Conservation (phyloP, 2,329 filamentous ascomycete species). For the Aureobasidium sp. region DNA sequence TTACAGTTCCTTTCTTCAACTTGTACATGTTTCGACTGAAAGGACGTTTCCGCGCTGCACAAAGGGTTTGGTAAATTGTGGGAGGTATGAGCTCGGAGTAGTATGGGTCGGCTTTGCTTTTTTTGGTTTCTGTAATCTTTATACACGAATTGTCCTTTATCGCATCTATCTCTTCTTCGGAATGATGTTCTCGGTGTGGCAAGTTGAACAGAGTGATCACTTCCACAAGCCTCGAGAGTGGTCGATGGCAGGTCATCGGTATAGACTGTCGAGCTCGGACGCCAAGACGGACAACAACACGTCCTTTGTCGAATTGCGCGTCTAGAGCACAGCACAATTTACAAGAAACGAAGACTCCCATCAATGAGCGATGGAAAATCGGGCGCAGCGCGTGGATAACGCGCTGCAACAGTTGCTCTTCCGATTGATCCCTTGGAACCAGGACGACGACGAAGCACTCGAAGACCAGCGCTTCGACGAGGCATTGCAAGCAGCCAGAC, state of each 20-base stretch:
- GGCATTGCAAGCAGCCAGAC: slow-evolving; percentile 46
- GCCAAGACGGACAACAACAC: slow-evolving; percentile 10
- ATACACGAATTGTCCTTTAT: slow-evolving; percentile 5
- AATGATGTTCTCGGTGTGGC: neutral
- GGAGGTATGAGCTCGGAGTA: neutral
- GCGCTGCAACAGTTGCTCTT: slow-evolving; percentile 74
- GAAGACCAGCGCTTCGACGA: slow-evolving; percentile 64
- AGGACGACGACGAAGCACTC: slow-evolving; percentile 57
- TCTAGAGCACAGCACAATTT: neutral
- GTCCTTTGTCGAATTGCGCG: neutral
- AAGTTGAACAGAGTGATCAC: neutral
- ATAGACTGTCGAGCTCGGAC: neutral
- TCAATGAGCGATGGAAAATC: slow-evolving; percentile 14
- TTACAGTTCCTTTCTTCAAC: neutral
- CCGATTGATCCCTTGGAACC: slow-evolving; percentile 57
- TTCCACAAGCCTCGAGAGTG: neutral
- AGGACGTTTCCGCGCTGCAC: neutral
- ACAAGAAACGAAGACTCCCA: neutral
- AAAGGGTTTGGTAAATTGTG: slow-evolving; percentile 10
- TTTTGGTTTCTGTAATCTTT: neutral
- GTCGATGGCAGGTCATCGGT: neutral
- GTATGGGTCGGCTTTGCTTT: slow-evolving; percentile 1
- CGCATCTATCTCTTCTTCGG: neutral
- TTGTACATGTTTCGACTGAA: slow-evolving; percentile 9
- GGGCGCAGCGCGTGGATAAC: slow-evolving; percentile 60